A percentile compares a stretch with the other conserved stretches of the same genome.
Evolutionary conservation across 1,284 basidiomycete species (phyloP).

Genomic region (Ustilago bromivora): DNA sequence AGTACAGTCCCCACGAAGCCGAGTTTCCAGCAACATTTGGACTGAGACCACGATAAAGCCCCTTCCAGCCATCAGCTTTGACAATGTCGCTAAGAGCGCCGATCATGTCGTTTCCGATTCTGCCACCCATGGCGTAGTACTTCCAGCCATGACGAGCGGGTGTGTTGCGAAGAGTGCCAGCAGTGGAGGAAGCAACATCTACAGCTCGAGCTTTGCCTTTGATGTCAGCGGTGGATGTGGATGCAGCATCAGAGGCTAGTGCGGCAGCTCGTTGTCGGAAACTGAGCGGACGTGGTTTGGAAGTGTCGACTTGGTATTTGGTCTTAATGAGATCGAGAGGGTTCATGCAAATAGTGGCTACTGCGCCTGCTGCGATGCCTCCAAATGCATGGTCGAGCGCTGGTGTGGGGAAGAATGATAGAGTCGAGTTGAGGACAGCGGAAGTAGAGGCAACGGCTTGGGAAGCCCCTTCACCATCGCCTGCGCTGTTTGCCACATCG

Average conservation of each 20-base stretch:
- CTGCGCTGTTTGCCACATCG: conserved; percentile 29
- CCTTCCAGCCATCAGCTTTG: conserved; percentile 81
- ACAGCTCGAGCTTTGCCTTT: conserved; percentile 42
- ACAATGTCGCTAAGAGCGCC: conserved; percentile 80
- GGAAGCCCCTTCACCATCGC: conserved; percentile 22
- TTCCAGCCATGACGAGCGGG: conserved; percentile 30
- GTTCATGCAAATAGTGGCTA: conserved; percentile 95
- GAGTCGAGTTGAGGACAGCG: conserved; percentile 3
- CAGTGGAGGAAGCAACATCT: not conserved
- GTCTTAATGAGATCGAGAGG: conserved; percentile 97
- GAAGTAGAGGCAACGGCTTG: conserved; percentile 17
- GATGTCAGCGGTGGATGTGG: conserved; percentile 6
- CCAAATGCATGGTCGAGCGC: conserved; percentile 88
- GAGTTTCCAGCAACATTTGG: conserved; percentile 96
- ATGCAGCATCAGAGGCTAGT: not conserved
- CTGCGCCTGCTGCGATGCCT: conserved; percentile 91
- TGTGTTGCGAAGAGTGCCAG: conserved; percentile 4
- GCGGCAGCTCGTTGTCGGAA: conserved; percentile 27
- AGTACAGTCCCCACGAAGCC: conserved; percentile 97
- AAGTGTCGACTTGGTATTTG: conserved; percentile 81
- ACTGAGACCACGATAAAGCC: conserved; percentile 88
- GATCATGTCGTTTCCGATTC: conserved; percentile 79
- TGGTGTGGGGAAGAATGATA: conserved; percentile 62
- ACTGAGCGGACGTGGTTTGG: conserved; percentile 29
- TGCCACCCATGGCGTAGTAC: conserved; percentile 57